Percentiles rank a stretch among this genome's conserved stretches.
These are phyloP conservation scores for Ulmus americana DNA, from an alignment of 331 rosid genomes.

Conservation along the genomic window DNA sequence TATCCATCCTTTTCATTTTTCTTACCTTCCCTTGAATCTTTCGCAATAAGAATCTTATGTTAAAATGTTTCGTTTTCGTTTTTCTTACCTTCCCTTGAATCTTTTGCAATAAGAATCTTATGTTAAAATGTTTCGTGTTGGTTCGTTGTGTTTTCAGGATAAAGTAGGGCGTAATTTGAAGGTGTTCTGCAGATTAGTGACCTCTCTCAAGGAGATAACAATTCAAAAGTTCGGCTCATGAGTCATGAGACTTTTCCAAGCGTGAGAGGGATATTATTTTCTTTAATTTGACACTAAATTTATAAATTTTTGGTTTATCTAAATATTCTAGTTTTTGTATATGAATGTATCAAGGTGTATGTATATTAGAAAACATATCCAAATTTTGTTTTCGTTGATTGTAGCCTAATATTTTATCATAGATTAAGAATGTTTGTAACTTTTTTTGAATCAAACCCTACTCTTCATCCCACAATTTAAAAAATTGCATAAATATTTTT, in stretches of 20 bases:
- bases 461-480: too few species aligned
- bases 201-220: slow-evolving; percentile 73
- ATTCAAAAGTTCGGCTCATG: slow-evolving; percentile 47
- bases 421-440: too few species aligned
- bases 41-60: too few species aligned
- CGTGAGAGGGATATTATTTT: not conserved
- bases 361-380: too few species aligned
- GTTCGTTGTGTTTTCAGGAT: slow-evolving; percentile 41
- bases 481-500: too few species aligned
- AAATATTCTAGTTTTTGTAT: slow-evolving; percentile 10
- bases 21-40: too few species aligned
- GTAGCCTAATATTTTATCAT: too few species aligned
- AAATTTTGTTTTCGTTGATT: too few species aligned
- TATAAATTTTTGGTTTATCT: not conserved
- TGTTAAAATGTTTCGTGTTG: too few species aligned
- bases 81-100: too few species aligned
- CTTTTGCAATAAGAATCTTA: too few species aligned
- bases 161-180: slow-evolving; percentile 75
- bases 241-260: slow-evolving; percentile 24
- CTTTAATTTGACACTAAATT: not conserved
- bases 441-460: too few species aligned
- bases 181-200: slow-evolving; percentile 68
- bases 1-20: not conserved
- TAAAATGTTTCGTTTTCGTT: not conserved
- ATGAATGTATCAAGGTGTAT: not conserved